Conservation (phyloP, 192 early-diverging fungal species). For the Jimgerdemannia lactiflua region DNA sequence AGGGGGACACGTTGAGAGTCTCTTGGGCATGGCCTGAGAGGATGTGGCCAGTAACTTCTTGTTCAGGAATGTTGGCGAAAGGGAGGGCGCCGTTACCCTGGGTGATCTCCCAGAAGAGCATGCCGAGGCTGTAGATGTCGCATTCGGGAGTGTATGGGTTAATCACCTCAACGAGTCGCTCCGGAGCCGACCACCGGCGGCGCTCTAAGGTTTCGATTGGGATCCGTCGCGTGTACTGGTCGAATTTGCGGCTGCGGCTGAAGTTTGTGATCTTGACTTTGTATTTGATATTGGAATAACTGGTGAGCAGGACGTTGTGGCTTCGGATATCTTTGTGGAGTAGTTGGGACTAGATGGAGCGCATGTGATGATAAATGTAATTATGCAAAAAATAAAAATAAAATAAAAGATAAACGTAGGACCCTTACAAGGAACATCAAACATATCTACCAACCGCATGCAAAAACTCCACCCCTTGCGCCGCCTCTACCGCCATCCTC, state of each 20-base stretch:
- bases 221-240: not conserved
- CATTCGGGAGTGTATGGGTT: conserved; percentile 13
- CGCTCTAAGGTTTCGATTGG: conserved; percentile 14
- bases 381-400: too few relatives aligned
- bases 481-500: too few relatives aligned
- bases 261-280: conserved; percentile 22
- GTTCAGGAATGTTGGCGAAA: too few relatives aligned
- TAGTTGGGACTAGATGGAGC: not conserved
- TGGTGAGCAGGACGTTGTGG: conserved; percentile 10
- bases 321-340: conserved; percentile 20
- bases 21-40: too few relatives aligned
- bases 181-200: conserved; percentile 20
- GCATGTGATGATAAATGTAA: too few relatives aligned
- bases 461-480: too few relatives aligned
- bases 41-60: too few relatives aligned
- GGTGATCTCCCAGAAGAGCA: conserved; percentile 20
- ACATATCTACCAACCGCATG: too few relatives aligned
- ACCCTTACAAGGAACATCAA: too few relatives aligned
- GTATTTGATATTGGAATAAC: not conserved
- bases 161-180: conserved; percentile 14
- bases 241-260: conserved; percentile 11
- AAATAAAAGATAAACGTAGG: too few relatives aligned
- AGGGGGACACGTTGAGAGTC: too few relatives aligned
- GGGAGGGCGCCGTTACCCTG: too few relatives aligned
- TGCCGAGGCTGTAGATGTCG: conserved; percentile 16